Evolutionary conservation across 495 filamentous ascomycete species (phyloP), one percentile per base, ranked within the genome.

Genomic region (Hypoxylon fragiforme): DNA sequence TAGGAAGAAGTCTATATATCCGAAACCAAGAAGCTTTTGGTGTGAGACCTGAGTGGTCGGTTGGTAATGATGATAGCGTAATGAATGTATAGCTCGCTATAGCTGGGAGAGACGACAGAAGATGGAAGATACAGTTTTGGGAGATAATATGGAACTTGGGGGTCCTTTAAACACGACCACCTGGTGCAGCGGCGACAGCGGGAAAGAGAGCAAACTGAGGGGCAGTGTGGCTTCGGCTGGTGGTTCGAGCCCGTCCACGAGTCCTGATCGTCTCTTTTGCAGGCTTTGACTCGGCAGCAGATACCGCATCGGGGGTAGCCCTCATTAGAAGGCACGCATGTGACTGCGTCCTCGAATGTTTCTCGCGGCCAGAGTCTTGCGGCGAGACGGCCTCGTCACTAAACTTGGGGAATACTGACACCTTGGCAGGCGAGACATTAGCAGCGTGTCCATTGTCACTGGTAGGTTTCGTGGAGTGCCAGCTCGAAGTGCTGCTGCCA

Each of bases 401-500:
- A 36, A 20, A 38, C 5, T 44, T 21, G 7, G 30, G 18, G 2
- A 54, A 20, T 1, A 20, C 16, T 8, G 31, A 20, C 13, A 52
- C 34, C 16, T 22, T 58, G 4, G 44, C n/a, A 13, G 60, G 46
- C 13, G 45, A 42, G 26, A 37, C 18, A 13, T 49, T 42, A 20
- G 31, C 16, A 6, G 50, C 12, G 1, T 20, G 43, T 8, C 24
- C 54, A 32, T 42, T 51, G 7, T 60, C 62, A 15, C 30, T 35
- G 14, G 30, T 9, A 6, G 55, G 42, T 30, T 57, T 61, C 0
- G 58, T 18, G 9, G 54, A 48, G 18, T 64, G 52, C 64, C 64
- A 67, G 47, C 61, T 67, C 16, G 75, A 77, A 26, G 54, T 63
- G 21, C 70, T 75, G 63, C 75, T 79, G 13, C 63, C 54, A 3